Evolutionary conservation across 1,284 basidiomycete species (phyloP).

Genomic region (Puccinia brachypodii): DNA sequence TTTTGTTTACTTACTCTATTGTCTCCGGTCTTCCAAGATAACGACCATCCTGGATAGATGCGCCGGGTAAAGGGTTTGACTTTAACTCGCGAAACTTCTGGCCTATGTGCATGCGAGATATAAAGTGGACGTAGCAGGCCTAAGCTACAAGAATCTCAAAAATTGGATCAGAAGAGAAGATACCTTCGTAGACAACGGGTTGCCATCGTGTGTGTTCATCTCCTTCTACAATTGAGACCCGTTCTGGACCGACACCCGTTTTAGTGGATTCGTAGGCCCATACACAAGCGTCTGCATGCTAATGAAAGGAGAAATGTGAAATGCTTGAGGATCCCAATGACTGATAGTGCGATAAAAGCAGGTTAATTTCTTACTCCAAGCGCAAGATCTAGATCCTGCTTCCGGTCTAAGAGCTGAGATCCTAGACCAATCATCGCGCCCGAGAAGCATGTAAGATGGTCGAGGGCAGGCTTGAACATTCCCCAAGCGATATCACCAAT

Average conservation of each 20-base stretch:
- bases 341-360: constrained; percentile 2
- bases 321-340: background rate
- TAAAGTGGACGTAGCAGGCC: background rate
- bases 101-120: constrained; percentile 3
- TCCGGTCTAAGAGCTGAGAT: constrained; percentile 59
- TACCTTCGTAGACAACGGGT: constrained; percentile 27
- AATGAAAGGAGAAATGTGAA: constrained; percentile 52
- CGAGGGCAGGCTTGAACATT: constrained; percentile 50
- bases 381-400: constrained; percentile 57
- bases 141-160: background rate
- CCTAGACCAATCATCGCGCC: constrained; percentile 64
- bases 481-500: constrained; percentile 51
- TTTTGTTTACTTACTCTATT: constrained; percentile 62
- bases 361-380: constrained; percentile 38
- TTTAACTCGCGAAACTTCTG: constrained; percentile 19
- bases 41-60: constrained; percentile 51
- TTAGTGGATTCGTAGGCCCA: constrained; percentile 59
- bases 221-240: constrained; percentile 52
- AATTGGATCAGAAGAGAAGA: background rate
- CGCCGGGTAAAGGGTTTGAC: constrained; percentile 53
- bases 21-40: constrained; percentile 62
- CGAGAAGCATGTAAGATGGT: constrained; percentile 62
- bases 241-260: constrained; percentile 56
- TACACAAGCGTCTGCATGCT: constrained; percentile 61
- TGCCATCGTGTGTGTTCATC: constrained; percentile 6